Conservation (phyloP, 1,284 basidiomycete species). For the Cronartium quercuum region DNA sequence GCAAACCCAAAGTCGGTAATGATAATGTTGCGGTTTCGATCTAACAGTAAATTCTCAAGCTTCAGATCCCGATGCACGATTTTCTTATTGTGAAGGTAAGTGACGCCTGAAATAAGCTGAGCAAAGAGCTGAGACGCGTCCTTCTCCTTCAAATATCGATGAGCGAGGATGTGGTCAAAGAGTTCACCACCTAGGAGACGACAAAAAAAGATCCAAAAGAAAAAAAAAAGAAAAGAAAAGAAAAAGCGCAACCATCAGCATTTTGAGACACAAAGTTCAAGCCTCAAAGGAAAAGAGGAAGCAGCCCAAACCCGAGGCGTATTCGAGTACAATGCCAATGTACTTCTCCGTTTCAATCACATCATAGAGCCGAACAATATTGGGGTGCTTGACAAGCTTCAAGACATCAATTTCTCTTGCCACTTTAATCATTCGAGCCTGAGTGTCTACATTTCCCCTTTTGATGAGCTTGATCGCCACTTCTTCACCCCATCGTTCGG, state of each 20-base stretch:
- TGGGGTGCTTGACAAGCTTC: conserved; percentile 91
- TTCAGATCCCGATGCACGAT: conserved; percentile 99
- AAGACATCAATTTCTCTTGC: conserved; percentile 96
- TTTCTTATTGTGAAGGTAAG: conserved; percentile 98
- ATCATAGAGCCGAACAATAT: conserved; percentile 96
- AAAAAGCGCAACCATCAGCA: too few species aligned
- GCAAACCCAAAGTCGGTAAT: conserved; percentile 99
- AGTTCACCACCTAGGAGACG: conserved; percentile 72
- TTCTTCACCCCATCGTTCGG: conserved; percentile 83
- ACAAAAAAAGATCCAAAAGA: background rate
- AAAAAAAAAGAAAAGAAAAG: background rate
- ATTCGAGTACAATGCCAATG: conserved; percentile 98
- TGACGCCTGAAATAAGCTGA: conserved; percentile 96
- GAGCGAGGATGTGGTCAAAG: conserved; percentile 97
- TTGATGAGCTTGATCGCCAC: conserved; percentile 99
- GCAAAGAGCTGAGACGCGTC: conserved; percentile 95
- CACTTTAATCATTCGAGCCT: conserved; percentile 85
- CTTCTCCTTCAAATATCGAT: conserved; percentile 89
- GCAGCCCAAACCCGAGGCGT: conserved; percentile 63
- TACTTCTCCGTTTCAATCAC: conserved; percentile 99
- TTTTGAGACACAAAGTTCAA: background rate
- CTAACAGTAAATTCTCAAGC: conserved; percentile 93
- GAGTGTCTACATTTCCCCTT: conserved; percentile 80
- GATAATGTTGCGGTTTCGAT: conserved; percentile 95
- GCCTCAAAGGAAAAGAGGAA: background rate